Evolutionary conservation across 139 green algal genomes (phyloP), one percentile per base, ranked within the genome.

Genomic region (Chloropicon primus): DNA sequence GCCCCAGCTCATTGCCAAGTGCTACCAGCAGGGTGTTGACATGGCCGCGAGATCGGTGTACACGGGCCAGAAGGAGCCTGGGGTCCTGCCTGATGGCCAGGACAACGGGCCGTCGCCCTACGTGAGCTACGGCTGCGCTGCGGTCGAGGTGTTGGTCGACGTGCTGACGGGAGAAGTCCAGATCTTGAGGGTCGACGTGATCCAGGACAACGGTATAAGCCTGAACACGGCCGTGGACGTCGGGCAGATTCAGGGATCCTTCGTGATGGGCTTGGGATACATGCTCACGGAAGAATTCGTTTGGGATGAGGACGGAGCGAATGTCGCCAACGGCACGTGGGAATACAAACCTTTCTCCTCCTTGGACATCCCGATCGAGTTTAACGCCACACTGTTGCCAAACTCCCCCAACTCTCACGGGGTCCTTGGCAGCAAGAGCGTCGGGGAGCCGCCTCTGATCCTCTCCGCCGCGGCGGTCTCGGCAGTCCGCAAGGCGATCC

Each of bases 211-310:
- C 10, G 74, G 74, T 5, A 77, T 53, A 10, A 21, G 24, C 5
- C 26, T 77, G 74, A 77, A 77, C 24, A 26, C 74, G 22, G 26
- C n/a, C 5, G 24, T 77, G 74, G 74, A 28, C 23, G n/a, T 23
- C 26, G 74, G 74, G 74, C 74, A 77, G 74, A 27, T 77, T 10
- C 74, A 77, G 26, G 74, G 74, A 10, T 22, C 24, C 25, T 77
- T 77, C 27, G 23, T 77, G 24, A 77, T 77, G 74, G 74, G 24
- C 22, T 27, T 77, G 24, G 74, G 74, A 5, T 77, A 77, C 26
- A 53, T 77, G 26, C 24, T 77, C 25, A 29, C 23, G 10, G 74
- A 77, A 25, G 26, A 77, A 3, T 25, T 77, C 21, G 24, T 24
- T 24, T 77, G 26, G 22, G 74, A 77, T 25, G 17, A 17, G 41